Conservation (phyloP, 345 rosid genomes). For the Pseudoturritis turrita region DNA sequence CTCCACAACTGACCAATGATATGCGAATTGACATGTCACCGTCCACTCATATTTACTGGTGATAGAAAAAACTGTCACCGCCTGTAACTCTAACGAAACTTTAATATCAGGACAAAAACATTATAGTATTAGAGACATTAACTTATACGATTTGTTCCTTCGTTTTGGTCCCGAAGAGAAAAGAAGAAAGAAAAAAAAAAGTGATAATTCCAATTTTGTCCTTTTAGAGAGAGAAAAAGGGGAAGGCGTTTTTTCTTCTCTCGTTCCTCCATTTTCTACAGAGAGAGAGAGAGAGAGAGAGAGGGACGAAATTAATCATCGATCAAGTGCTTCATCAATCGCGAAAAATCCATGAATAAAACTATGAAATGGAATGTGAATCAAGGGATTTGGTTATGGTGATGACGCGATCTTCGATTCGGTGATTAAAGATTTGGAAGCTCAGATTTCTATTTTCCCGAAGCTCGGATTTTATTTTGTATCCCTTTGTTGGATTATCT, state of each 20-base stretch:
- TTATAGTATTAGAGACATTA: conserved; percentile 27
- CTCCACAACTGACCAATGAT: conserved; percentile 26
- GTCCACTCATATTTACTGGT: conserved; percentile 5
- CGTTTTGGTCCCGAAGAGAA: conserved; percentile 23
- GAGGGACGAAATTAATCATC: conserved; percentile 15
- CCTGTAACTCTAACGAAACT: neutral
- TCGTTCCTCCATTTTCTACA: conserved; percentile 26
- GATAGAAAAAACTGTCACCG: conserved; percentile 4
- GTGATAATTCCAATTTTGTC: conserved; percentile 26
- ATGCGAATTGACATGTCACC: neutral
- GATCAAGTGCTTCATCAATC: conserved; percentile 33
- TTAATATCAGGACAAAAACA: conserved; percentile 20
- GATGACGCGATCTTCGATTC: conserved; percentile 42
- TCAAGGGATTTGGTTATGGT: conserved; percentile 16
- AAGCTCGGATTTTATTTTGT: conserved; percentile 18
- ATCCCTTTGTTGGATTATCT: conserved; percentile 30
- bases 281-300: conserved; percentile 10
- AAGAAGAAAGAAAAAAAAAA: neutral
- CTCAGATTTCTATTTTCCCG: conserved; percentile 28
- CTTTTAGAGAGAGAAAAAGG: conserved; percentile 34
- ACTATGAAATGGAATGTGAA: conserved; percentile 35
- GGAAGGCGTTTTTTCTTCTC: conserved; percentile 31
- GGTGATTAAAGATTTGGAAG: conserved; percentile 29
- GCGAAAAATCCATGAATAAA: conserved; percentile 11
- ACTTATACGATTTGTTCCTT: conserved; percentile 33